Evolutionary conservation across 108 stramenopile genomes (phyloP).

Genomic region (Aurantiochytrium sp.): DNA sequence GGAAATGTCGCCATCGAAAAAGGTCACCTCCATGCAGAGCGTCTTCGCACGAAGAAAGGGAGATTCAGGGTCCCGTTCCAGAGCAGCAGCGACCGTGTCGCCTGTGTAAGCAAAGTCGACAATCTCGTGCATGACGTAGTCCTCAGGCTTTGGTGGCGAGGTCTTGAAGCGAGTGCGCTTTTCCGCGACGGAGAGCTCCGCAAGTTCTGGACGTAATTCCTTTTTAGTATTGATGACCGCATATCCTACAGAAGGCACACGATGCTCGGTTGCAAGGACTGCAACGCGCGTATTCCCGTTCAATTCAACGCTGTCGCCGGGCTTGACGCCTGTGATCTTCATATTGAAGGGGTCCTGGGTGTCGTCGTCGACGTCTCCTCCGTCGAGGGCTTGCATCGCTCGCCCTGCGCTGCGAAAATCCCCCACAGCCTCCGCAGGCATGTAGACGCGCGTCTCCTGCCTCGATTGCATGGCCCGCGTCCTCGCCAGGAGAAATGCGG

Average conservation of each 20-base stretch:
- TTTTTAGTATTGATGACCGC: neutral
- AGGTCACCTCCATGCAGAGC: neutral
- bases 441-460: neutral
- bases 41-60: neutral
- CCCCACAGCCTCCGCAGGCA: neutral
- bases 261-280: neutral
- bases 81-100: neutral
- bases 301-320: neutral
- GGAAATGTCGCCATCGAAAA: neutral
- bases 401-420: neutral
- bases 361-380: neutral
- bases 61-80: neutral
- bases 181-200: neutral
- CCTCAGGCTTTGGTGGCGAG: neutral
- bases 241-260: neutral
- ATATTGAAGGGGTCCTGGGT: neutral
- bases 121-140: neutral
- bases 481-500: neutral
- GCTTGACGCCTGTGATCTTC: neutral
- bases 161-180: neutral
- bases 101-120: neutral
- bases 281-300: neutral
- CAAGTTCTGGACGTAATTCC: neutral
- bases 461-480: neutral
- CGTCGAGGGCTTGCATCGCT: neutral